Percentiles rank a stretch among this genome's conserved stretches.
Evolutionary conservation across 257 asterid species (phyloP).

Genomic region (Fraxinus cuspidata): DNA sequence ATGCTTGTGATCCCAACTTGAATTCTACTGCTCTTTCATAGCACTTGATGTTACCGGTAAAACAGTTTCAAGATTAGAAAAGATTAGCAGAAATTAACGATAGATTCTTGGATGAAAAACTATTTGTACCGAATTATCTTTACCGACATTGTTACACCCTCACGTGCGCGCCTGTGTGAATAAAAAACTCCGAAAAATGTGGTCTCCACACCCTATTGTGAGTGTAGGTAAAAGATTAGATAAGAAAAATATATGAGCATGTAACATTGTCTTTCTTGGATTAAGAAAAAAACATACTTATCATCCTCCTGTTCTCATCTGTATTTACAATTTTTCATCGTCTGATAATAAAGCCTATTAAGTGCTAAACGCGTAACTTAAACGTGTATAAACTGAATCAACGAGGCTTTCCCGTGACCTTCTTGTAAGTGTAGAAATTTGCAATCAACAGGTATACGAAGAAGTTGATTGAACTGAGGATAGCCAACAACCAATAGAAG

Average conservation of each 20-base stretch:
- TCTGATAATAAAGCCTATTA: neutral
- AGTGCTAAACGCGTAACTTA: neutral
- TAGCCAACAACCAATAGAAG: conserved; percentile 67
- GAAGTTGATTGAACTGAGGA: conserved; percentile 63
- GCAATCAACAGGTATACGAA: conserved; percentile 48
- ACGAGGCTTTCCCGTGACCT: conserved; percentile 30
- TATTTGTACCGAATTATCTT: too few species aligned
- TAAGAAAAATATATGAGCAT: too few species aligned
- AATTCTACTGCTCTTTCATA: too few species aligned
- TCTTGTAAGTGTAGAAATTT: conserved; percentile 61
- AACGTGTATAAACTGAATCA: neutral
- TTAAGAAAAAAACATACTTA: neutral
- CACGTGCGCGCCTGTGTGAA: too few species aligned
- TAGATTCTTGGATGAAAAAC: neutral
- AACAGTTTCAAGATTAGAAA: neutral
- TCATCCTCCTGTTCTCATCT: neutral
- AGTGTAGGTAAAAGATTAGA: too few species aligned
- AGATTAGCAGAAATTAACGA: neutral
- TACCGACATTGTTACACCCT: too few species aligned
- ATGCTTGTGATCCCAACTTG: neutral
- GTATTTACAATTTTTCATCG: neutral
- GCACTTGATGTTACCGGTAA: neutral
- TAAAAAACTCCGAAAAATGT: too few species aligned
- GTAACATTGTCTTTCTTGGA: too few species aligned
- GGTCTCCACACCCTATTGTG: too few species aligned